These are phyloP conservation scores for Cucumis hystrix DNA, from an alignment of 306 rosid genomes.

Conservation along the genomic window DNA sequence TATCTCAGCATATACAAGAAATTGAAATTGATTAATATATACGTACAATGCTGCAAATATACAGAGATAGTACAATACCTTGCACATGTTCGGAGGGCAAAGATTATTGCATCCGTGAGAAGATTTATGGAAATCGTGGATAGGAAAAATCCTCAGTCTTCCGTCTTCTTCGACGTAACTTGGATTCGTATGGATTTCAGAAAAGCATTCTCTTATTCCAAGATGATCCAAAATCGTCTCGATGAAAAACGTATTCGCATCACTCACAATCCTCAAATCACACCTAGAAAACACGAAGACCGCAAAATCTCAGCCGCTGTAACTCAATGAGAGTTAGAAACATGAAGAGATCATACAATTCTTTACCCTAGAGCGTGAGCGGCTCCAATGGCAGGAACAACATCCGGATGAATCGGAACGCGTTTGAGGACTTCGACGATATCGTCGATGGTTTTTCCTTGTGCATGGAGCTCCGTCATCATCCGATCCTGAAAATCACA, in stretches of 20 bases:
- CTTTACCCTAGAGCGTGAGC: slow-evolving; percentile 42
- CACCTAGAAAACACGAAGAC: neutral
- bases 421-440: slow-evolving; percentile 31
- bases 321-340: neutral
- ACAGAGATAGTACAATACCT: slow-evolving; percentile 26
- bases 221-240: slow-evolving; percentile 1
- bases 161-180: neutral
- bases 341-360: neutral
- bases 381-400: slow-evolving; percentile 48
- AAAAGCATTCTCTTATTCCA: slow-evolving; percentile 1
- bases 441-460: slow-evolving; percentile 42
- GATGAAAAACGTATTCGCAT: slow-evolving; percentile 1
- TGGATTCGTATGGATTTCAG: slow-evolving; percentile 2
- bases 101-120: slow-evolving; percentile 20
- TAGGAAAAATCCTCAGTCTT: neutral
- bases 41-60: too few relatives aligned
- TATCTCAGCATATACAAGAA: neutral
- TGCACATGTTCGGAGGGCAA: slow-evolving; percentile 71
- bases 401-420: slow-evolving; percentile 38
- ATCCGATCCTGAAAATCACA: slow-evolving; percentile 43
- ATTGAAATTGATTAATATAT: too few relatives aligned
- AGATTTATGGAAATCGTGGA: slow-evolving; percentile 12
- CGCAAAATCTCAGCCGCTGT: neutral
- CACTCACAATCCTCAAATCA: slow-evolving; percentile 6
- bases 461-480: slow-evolving; percentile 55